Evolutionary conservation across 164 flowering plant genomes (phyloP), one percentile per base, ranked within the genome.

Genomic region (Magnolia officinalis): DNA sequence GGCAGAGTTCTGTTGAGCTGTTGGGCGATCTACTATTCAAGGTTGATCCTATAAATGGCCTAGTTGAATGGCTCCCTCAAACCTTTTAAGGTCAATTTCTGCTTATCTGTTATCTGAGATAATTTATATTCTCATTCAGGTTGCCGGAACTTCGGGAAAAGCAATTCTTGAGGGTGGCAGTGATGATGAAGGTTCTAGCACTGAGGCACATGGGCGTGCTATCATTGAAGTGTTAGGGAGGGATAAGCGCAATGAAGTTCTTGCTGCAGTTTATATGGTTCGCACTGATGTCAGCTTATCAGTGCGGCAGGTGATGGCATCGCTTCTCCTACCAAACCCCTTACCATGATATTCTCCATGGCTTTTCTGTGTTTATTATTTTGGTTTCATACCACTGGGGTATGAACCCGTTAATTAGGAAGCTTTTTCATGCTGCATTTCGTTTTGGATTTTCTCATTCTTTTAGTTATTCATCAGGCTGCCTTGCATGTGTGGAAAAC

Each of bases 401-500:
- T 65, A 65, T 65, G 10, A 65, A 65, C 13, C 68, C 26, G 0
- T 37, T 65, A n/a, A 65, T 21, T 14, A 24, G 5, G 11, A 23
- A n/a, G 10, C 9, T n/a, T n/a, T 13, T 6, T 63, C 3, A 7
- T 24, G 24, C 18, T 7, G 13, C 37, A 23, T 68, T 68, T 68
- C 11, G 2, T 29, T 31, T 7, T 68, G 21, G 7, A 52, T 19
- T 72, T 58, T 23, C 3, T 26, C 67, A 10, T 10, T 76, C 19
- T 24, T 69, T 13, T 69, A 37, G 10, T 76, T 10, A 49, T 74
- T 80, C 72, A 19, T 75, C 88, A 96, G 99, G 97, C 99, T 81
- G 99, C 99, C 19, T 84, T 94, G 75, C 99, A 96, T 89, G 99
- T 96, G 8, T 96, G 99, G 99, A 96, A 96, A 83, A 96, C 99